phyloP scores from a whole-genome alignment of 441 rosid species.

The Jatropha podagrica region DNA sequence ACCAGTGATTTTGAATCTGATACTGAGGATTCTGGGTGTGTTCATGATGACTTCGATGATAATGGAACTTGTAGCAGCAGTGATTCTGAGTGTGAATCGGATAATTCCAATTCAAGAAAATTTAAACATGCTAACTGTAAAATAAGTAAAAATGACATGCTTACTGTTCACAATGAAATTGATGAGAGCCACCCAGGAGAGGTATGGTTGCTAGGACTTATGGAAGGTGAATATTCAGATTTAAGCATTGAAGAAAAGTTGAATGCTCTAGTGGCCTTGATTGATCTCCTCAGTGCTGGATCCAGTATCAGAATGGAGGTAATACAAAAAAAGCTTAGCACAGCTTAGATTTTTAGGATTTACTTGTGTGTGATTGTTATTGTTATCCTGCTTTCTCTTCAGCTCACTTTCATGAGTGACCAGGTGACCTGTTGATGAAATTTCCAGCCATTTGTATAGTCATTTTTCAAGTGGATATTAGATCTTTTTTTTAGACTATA shows the following conservation, averaged over 20 bases:
- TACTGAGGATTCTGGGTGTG: constrained; percentile 78
- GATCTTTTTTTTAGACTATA: background rate
- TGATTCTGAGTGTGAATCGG: constrained; percentile 58
- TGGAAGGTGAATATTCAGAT: constrained; percentile 96
- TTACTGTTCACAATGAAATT: constrained; percentile 61
- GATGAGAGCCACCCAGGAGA: constrained; percentile 97
- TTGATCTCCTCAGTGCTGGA: constrained; percentile 82
- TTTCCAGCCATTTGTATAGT: background rate
- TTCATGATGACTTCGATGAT: constrained; percentile 64
- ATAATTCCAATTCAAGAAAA: constrained; percentile 40
- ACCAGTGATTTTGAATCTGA: constrained; percentile 57
- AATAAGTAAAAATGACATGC: constrained; percentile 43
- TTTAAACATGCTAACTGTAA: constrained; percentile 29
- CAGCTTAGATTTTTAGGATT: background rate
- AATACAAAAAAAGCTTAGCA: constrained; percentile 25
- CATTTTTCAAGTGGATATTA: background rate
- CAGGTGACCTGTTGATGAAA: background rate
- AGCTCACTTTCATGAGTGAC: background rate
- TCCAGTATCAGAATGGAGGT: constrained; percentile 84
- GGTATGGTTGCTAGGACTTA: constrained; percentile 84
- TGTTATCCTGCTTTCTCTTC: background rate
- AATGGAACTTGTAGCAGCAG: constrained; percentile 46
- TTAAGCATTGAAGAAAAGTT: constrained; percentile 85
- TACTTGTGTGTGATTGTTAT: background rate
- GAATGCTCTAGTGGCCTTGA: constrained; percentile 75